Percentiles rank a stretch among this genome's conserved stretches.
Evolutionary conservation across 2,329 filamentous ascomycete genomes (phyloP).

Genomic region (Elsinoe ampelina): DNA sequence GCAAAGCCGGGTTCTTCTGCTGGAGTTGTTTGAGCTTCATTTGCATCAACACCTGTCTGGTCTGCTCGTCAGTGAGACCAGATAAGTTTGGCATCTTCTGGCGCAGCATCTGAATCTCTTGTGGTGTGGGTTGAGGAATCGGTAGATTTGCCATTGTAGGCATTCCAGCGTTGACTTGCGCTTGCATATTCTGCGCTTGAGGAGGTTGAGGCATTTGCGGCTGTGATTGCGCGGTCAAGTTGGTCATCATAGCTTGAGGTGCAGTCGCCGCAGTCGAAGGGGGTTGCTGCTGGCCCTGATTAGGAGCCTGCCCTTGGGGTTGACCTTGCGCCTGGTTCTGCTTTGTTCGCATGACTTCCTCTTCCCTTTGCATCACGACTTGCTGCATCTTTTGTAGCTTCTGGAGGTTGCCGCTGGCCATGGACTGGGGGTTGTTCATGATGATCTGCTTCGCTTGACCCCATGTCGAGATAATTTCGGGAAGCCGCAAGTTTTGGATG

Average conservation of each 20-base stretch:
- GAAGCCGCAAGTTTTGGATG: slow-evolving; percentile 25
- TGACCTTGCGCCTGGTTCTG: slow-evolving; percentile 20
- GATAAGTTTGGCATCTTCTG: slow-evolving; percentile 19
- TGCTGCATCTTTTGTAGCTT: slow-evolving; percentile 26
- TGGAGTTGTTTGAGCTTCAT: slow-evolving; percentile 17
- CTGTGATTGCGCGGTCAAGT: neutral
- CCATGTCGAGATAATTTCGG: slow-evolving; percentile 46
- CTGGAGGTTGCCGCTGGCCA: slow-evolving; percentile 33
- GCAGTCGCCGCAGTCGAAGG: slow-evolving; percentile 1
- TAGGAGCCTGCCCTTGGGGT: slow-evolving; percentile 6
- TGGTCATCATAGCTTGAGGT: slow-evolving; percentile 12
- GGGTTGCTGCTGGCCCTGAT: slow-evolving; percentile 7
- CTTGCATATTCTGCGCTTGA: slow-evolving; percentile 17
- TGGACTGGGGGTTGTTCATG: slow-evolving; percentile 35
- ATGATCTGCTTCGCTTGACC: slow-evolving; percentile 48
- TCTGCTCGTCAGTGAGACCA: slow-evolving; percentile 34
- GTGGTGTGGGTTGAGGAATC: slow-evolving; percentile 27
- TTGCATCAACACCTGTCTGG: slow-evolving; percentile 27
- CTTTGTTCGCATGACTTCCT: slow-evolving; percentile 11
- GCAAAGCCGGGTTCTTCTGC: slow-evolving; percentile 22
- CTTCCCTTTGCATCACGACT: slow-evolving; percentile 12
- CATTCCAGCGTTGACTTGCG: slow-evolving; percentile 13
- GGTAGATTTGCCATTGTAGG: slow-evolving; percentile 14
- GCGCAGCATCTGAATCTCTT: slow-evolving; percentile 34
- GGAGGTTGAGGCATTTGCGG: slow-evolving; percentile 13